Percentiles rank a stretch among this genome's conserved stretches.
phyloP scores from a whole-genome alignment of 2,329 filamentous ascomycete genomes.

The Whalleya microplaca region DNA sequence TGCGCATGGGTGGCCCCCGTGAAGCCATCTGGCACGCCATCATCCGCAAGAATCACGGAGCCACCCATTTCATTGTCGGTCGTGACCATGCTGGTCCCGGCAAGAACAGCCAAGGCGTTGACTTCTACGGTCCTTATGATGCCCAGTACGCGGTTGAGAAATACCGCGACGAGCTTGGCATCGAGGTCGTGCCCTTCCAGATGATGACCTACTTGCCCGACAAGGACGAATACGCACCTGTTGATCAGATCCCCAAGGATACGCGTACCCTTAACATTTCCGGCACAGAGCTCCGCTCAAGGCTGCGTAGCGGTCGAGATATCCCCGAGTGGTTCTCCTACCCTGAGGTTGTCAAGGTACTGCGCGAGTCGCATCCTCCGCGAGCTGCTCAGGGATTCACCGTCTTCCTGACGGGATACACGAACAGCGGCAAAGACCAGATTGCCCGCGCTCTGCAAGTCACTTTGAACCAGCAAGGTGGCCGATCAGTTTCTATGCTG shows the following conservation, averaged over 20 bases:
- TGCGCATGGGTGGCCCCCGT: constrained; percentile 98
- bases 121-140: constrained; percentile 98
- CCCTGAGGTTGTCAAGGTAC: constrained; percentile 94
- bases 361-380: constrained; percentile 94
- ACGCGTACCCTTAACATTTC: constrained; percentile 87
- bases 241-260: constrained; percentile 84
- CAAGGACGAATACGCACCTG: constrained; percentile 92
- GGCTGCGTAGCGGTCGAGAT: constrained; percentile 87
- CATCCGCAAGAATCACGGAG: constrained; percentile 99
- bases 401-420: constrained; percentile 95
- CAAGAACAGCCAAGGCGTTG: constrained; percentile 95
- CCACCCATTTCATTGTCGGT: constrained; percentile 98
- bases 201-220: constrained; percentile 99
- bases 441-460: constrained; percentile 95
- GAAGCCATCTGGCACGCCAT: constrained; percentile 99
- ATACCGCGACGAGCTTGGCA: constrained; percentile 94
- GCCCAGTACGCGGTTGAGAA: constrained; percentile 96
- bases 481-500: constrained; percentile 89
- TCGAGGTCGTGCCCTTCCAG: constrained; percentile 99
- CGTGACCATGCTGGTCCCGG: constrained; percentile 97
- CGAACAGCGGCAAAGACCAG: constrained; percentile 96
- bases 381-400: constrained; percentile 95
- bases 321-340: constrained; percentile 99
- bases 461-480: constrained; percentile 96
- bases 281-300: constrained; percentile 86